Percentiles rank a stretch among this genome's conserved stretches.
Conservation (phyloP, 148 eudicot genomes). For the Rhododendron griersonianum region DNA sequence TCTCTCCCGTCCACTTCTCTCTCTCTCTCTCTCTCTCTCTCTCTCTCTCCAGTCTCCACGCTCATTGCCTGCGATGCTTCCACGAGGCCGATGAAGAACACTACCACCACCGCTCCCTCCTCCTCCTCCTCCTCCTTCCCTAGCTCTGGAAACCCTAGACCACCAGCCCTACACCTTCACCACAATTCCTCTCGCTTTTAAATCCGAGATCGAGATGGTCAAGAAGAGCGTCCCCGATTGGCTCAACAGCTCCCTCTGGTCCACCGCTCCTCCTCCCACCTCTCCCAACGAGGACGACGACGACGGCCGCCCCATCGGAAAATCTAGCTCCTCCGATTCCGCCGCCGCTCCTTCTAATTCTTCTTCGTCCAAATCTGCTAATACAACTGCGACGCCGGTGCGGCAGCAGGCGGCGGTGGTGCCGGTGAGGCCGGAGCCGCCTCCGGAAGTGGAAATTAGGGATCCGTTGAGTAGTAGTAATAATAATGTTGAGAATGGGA, state of each 20-base stretch:
- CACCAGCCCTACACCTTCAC: background rate
- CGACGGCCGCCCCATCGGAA: constrained; percentile 16
- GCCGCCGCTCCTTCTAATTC: background rate
- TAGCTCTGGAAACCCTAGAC: constrained; percentile 24
- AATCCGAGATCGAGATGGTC: constrained; percentile 32
- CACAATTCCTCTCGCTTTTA: background rate
- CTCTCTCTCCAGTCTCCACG: background rate
- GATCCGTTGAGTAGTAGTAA: constrained; percentile 33
- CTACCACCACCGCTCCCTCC: background rate
- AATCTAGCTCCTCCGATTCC: constrained; percentile 12
- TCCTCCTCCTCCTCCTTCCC: background rate
- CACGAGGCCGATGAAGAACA: constrained; percentile 6
- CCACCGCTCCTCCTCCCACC: constrained; percentile 37
- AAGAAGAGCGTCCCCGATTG: constrained; percentile 78
- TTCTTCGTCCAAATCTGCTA: background rate
- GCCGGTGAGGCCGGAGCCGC: constrained; percentile 31
- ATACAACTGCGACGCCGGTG: background rate
- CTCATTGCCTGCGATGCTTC: constrained; percentile 10
- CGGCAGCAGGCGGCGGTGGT: constrained; percentile 30
- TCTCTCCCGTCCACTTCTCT: background rate
- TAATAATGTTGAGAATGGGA: constrained; percentile 26
- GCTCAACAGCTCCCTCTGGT: constrained; percentile 94
- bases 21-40: background rate
- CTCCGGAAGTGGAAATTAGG: constrained; percentile 25
- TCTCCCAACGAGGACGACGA: constrained; percentile 14